phyloP scores from a whole-genome alignment of 441 rosid genomes.

The Sinapis alba region DNA sequence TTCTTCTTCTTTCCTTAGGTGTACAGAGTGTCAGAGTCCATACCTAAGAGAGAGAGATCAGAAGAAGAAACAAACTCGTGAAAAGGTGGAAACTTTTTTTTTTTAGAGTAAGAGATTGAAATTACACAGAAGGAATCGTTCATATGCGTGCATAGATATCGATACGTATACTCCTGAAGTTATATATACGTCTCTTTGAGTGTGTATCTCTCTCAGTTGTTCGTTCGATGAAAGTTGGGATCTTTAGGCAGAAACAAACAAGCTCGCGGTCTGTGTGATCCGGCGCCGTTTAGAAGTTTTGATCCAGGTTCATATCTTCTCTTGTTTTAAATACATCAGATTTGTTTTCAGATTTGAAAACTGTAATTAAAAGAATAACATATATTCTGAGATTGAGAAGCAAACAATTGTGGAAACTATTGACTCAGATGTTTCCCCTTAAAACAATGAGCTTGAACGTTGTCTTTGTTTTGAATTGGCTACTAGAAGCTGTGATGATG shows the following conservation, averaged over 20 bases:
- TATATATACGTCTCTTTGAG: neutral
- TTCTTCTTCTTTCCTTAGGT: slow-evolving; percentile 21
- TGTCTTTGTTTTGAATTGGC: neutral
- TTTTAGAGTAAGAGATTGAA: neutral
- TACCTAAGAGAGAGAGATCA: neutral
- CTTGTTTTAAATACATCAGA: neutral
- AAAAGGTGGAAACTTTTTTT: neutral
- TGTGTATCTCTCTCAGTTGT: neutral
- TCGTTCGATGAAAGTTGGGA: neutral
- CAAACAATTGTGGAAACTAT: neutral
- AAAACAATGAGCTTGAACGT: neutral
- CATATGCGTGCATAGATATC: neutral
- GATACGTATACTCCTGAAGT: neutral
- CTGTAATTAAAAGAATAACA: neutral
- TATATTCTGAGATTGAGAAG: neutral
- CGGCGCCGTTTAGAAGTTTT: neutral
- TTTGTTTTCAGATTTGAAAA: neutral
- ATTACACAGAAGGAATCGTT: neutral
- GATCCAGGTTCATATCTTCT: neutral
- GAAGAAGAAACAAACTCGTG: neutral
- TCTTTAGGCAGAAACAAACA: neutral
- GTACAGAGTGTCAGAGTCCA: slow-evolving; percentile 17
- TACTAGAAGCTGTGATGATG: slow-evolving; percentile 10
- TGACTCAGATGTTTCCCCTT: neutral
- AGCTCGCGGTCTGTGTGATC: neutral